Conservation (phyloP, 1,139 yeast genomes). For the Kazachstania sp. region DNA sequence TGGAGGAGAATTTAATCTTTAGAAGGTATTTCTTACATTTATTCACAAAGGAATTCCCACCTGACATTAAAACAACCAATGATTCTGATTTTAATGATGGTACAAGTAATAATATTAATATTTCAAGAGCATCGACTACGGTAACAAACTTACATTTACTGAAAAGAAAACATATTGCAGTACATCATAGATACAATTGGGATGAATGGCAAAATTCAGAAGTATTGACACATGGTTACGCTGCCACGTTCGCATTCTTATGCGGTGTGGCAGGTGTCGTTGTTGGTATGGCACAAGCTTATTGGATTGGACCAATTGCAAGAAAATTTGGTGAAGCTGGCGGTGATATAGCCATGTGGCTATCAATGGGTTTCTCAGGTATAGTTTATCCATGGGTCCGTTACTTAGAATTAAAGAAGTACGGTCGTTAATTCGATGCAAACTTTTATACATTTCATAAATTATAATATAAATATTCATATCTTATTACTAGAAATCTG, state of each 20-base stretch:
- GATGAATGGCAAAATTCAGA: conserved; percentile 52
- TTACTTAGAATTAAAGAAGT: conserved; percentile 51
- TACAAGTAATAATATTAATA: background rate
- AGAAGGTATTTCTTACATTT: conserved; percentile 45
- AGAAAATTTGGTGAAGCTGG: conserved; percentile 48
- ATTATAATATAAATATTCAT: background rate
- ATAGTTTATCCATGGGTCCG: conserved; percentile 55
- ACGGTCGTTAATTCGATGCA: conserved; percentile 30
- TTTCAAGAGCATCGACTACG: background rate
- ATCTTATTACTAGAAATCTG: background rate
- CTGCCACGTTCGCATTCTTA: conserved; percentile 52
- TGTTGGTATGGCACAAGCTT: conserved; percentile 75
- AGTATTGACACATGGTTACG: conserved; percentile 52
- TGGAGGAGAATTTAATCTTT: conserved; percentile 71
- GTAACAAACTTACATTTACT: conserved; percentile 14
- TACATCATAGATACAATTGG: conserved; percentile 49
- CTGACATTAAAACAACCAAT: background rate
- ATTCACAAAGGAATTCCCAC: conserved; percentile 47
- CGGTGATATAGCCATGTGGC: conserved; percentile 78
- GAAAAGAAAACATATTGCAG: conserved; percentile 14
- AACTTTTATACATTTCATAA: background rate
- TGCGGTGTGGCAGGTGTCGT: conserved; percentile 70
- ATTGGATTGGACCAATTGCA: conserved; percentile 69
- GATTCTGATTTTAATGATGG: background rate
- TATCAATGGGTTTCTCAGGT: conserved; percentile 66